Percentiles rank a stretch among this genome's conserved stretches.
Evolutionary conservation across 768 basidiomycete genomes (phyloP).

Genomic region (Leccinum subgranulosum): DNA sequence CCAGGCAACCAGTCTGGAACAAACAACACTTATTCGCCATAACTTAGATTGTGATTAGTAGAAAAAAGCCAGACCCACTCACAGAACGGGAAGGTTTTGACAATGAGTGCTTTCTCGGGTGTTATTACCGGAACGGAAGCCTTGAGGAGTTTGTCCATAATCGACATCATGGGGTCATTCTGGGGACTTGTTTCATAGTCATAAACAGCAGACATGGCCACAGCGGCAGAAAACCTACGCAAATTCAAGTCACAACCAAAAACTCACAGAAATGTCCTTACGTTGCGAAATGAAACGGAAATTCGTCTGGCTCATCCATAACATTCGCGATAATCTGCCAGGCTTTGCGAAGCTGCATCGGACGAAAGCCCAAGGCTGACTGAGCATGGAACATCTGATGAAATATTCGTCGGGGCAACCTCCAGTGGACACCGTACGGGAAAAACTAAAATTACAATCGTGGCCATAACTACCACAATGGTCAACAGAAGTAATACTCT

Average conservation of each 20-base stretch:
- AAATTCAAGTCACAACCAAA: background rate
- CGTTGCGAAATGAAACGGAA: background rate
- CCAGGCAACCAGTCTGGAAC: slow-evolving; percentile 1
- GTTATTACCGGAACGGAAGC: background rate
- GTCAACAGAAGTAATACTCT: too few relatives aligned
- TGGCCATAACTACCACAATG: background rate
- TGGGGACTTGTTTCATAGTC: background rate
- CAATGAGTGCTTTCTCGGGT: background rate
- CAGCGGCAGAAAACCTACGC: background rate
- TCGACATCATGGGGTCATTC: slow-evolving; percentile 3
- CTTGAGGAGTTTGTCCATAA: background rate
- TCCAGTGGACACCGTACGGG: slow-evolving; percentile 3
- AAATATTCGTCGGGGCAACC: background rate
- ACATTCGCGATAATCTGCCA: background rate
- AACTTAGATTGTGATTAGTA: background rate
- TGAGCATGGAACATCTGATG: background rate
- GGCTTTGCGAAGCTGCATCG: slow-evolving; percentile 1
- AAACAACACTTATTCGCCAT: background rate
- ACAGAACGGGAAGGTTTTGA: background rate
- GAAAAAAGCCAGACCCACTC: slow-evolving; percentile 8
- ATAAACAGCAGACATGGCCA: background rate
- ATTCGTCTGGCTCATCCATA: background rate
- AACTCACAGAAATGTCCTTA: background rate
- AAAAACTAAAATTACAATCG: background rate
- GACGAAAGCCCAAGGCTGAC: background rate